Evolutionary conservation across 2,329 filamentous ascomycete genomes (phyloP).

Genomic region (Ophiocordyceps camponoti-rufipedis): DNA sequence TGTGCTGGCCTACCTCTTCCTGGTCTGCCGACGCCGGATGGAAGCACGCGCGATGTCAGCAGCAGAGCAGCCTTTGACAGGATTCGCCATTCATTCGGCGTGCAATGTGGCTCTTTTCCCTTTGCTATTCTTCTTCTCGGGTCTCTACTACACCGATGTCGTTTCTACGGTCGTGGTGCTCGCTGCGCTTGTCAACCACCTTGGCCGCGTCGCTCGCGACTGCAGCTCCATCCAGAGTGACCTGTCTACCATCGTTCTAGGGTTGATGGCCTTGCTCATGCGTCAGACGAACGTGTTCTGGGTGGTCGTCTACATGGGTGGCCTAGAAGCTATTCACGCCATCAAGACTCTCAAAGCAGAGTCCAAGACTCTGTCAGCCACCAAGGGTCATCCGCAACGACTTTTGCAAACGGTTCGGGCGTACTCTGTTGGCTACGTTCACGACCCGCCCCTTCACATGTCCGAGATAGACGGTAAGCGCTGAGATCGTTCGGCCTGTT

Average conservation of each 20-base stretch:
- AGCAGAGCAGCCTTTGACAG: conserved; percentile 11
- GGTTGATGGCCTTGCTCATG: conserved; percentile 52
- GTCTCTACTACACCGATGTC: conserved; percentile 87
- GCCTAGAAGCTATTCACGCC: conserved; percentile 33
- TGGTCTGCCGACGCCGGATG: conserved; percentile 32
- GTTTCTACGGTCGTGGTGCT: conserved; percentile 63
- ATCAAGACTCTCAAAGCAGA: conserved; percentile 24
- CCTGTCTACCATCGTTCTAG: conserved; percentile 31
- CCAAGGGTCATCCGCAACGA: conserved; percentile 14
- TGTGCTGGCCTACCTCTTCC: conserved; percentile 24
- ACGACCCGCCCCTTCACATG: conserved; percentile 31
- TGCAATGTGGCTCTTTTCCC: conserved; percentile 76
- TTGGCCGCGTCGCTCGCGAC: conserved; percentile 21
- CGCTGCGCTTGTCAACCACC: conserved; percentile 42
- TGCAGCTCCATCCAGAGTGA: conserved; percentile 18
- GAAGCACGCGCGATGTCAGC: conserved; percentile 20
- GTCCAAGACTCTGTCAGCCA: conserved; percentile 9
- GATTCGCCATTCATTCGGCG: conserved; percentile 39
- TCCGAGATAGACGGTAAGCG: conserved; percentile 31
- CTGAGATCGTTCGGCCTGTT: not conserved
- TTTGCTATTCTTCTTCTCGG: conserved; percentile 88
- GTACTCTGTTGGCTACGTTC: conserved; percentile 32
- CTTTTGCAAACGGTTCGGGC: conserved; percentile 20
- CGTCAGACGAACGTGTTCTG: conserved; percentile 96
- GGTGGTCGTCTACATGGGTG: conserved; percentile 64